These are phyloP conservation scores for Fusarium ramigenum DNA, from an alignment of 2,329 filamentous ascomycete genomes.

Conservation along the genomic window DNA sequence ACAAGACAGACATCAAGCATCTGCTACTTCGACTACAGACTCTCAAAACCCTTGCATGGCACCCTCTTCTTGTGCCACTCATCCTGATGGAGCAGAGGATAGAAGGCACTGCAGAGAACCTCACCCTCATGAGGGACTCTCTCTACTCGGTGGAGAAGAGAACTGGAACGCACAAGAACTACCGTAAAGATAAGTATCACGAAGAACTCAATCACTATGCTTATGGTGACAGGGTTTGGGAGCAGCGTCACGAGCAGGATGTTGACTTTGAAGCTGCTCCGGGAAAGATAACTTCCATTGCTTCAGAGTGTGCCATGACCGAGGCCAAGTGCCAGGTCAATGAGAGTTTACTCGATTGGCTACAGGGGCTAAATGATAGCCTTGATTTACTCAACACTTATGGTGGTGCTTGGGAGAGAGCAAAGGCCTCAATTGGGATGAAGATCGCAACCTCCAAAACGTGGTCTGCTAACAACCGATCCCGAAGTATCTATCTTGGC, in stretches of 20 bases:
- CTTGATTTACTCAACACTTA: accelerated
- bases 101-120: background rate
- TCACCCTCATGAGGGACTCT: background rate
- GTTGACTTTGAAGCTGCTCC: background rate
- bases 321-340: background rate
- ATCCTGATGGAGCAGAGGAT: background rate
- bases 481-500: background rate
- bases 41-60: background rate
- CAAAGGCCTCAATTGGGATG: no score
- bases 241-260: background rate
- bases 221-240: background rate
- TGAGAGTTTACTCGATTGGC: background rate
- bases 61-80: background rate
- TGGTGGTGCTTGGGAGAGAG: background rate
- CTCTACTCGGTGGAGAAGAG: background rate
- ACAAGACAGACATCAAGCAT: background rate
- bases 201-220: background rate
- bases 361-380: background rate
- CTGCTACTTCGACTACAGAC: background rate
- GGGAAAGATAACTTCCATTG: background rate
- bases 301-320: background rate
- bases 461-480: background rate
- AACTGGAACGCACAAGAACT: background rate
- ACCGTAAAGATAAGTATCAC: background rate
- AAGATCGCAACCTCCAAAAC: background rate